These are phyloP conservation scores for Curvularia sp. DNA, from an alignment of 2,329 filamentous ascomycete genomes.

Conservation along the genomic window DNA sequence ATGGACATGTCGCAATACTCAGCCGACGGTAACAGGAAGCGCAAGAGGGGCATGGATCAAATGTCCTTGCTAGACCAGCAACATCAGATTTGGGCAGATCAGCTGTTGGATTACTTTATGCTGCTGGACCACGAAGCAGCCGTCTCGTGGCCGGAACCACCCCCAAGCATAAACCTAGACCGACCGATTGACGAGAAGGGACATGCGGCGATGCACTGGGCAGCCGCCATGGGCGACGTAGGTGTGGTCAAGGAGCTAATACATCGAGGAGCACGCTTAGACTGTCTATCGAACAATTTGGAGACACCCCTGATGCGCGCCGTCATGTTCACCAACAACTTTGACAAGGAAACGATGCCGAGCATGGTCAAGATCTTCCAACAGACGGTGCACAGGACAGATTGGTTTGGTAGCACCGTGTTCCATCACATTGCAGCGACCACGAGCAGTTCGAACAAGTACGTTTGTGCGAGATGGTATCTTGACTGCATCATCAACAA, in stretches of 20 bases:
- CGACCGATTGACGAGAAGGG: slow-evolving; percentile 91
- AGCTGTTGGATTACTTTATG: slow-evolving; percentile 95
- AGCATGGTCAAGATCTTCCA: slow-evolving; percentile 83
- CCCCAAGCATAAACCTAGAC: slow-evolving; percentile 85
- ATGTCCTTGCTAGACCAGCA: slow-evolving; percentile 75
- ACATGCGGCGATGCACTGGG: slow-evolving; percentile 96
- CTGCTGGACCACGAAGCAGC: slow-evolving; percentile 80
- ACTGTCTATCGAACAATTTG: slow-evolving; percentile 66
- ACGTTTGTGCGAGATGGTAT: slow-evolving; percentile 90
- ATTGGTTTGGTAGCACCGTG: slow-evolving; percentile 83
- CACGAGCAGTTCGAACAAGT: slow-evolving; percentile 84
- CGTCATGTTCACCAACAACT: slow-evolving; percentile 96
- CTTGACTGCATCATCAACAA: slow-evolving; percentile 89
- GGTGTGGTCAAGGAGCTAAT: slow-evolving; percentile 89
- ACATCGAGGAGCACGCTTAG: slow-evolving; percentile 76
- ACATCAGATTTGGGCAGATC: slow-evolving; percentile 89
- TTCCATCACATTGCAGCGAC: slow-evolving; percentile 94
- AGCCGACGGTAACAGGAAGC: slow-evolving; percentile 65
- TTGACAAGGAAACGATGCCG: slow-evolving; percentile 90
- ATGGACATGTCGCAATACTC: slow-evolving; percentile 72
- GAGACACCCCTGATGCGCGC: slow-evolving; percentile 95
- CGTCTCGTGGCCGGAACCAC: slow-evolving; percentile 75
- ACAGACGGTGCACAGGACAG: slow-evolving; percentile 78
- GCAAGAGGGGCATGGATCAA: slow-evolving; percentile 76
- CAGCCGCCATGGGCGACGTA: slow-evolving; percentile 94